A percentile compares a stretch with the other conserved stretches of the same genome.
Conservation (phyloP, 2,329 filamentous ascomycete genomes). For the Ophiostoma sp. region DNA sequence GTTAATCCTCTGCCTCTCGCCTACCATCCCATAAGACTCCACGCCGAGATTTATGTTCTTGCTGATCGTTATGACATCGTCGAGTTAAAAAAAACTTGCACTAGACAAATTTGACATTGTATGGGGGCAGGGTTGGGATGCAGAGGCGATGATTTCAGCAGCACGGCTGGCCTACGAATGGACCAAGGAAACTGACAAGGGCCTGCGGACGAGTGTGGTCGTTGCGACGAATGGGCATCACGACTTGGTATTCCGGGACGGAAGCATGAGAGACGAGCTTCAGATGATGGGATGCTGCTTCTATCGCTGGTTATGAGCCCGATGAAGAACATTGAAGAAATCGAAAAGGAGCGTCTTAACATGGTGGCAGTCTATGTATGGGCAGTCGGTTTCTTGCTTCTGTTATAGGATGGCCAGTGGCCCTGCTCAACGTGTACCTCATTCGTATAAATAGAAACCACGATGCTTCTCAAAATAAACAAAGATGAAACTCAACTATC, state of each 20-base stretch:
- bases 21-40: background rate
- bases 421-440: no score
- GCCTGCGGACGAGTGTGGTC: background rate
- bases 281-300: background rate
- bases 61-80: background rate
- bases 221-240: background rate
- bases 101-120: background rate
- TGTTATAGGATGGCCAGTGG: no score
- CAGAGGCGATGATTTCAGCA: background rate
- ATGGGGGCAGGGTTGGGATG: background rate
- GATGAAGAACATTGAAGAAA: no score
- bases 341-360: no score
- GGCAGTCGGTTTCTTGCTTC: no score
- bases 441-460: no score
- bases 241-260: background rate
- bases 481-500: background rate
- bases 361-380: no score
- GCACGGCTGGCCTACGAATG: background rate
- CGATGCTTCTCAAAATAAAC: background rate
- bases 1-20: background rate
- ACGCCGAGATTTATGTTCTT: slow-evolving; percentile 3
- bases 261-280: background rate
- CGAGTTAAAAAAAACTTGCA: background rate
- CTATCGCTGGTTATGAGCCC: background rate
- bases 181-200: background rate